phyloP scores from a whole-genome alignment of 331 rosid genomes.

The Rhamnella rubrinervis region DNA sequence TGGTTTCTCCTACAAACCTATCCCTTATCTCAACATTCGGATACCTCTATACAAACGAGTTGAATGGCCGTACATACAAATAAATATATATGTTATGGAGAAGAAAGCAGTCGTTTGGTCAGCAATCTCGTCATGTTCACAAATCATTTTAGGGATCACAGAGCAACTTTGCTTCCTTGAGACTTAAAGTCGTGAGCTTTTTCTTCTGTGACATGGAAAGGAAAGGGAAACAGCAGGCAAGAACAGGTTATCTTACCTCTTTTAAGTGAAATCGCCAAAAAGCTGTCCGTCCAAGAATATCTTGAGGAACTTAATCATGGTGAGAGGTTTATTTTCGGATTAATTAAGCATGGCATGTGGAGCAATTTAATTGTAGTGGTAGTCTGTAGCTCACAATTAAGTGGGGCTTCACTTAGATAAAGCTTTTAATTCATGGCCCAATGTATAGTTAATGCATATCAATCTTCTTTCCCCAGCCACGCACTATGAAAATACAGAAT shows the following conservation, averaged over 20 bases:
- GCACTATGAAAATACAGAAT: too few species aligned
- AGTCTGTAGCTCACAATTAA: too few species aligned
- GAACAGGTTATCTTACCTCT: conserved; percentile 21
- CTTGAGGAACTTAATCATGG: conserved; percentile 12
- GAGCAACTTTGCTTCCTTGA: conserved; percentile 48
- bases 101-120: not conserved
- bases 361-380: not conserved
- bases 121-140: conserved; percentile 11
- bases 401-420: too few species aligned
- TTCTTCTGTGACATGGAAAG: conserved; percentile 21
- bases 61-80: not conserved
- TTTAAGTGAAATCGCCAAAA: conserved; percentile 36
- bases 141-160: conserved; percentile 19
- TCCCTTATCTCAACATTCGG: not conserved
- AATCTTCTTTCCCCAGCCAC: too few species aligned
- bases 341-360: not conserved
- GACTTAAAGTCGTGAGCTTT: conserved; percentile 52
- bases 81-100: not conserved
- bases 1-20: too few species aligned
- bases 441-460: too few species aligned
- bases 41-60: conserved; percentile 1
- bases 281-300: conserved; percentile 20
- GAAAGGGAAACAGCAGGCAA: conserved; percentile 23
- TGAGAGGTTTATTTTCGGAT: conserved; percentile 17
- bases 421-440: too few species aligned